Percentiles rank a stretch among this genome's conserved stretches.
These are phyloP conservation scores for Monosporascus sp. DNA, from an alignment of 2,329 filamentous ascomycete genomes.

Conservation along the genomic window DNA sequence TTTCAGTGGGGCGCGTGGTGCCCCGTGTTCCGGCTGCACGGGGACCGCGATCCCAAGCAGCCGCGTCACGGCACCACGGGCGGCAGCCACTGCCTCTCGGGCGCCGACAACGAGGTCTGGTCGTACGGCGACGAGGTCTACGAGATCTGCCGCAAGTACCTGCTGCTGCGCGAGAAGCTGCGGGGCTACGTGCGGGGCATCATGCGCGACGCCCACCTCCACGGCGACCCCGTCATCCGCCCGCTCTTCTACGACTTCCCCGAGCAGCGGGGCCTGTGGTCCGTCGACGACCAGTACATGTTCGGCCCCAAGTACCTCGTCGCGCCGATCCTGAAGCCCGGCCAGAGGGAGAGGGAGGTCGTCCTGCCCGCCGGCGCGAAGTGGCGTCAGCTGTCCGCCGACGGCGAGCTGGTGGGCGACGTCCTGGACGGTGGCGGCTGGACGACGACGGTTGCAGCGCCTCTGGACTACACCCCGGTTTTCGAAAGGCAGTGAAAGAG, in stretches of 20 bases:
- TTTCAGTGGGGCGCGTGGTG: constrained; percentile 66
- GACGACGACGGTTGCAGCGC: constrained; percentile 3
- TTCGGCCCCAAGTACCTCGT: constrained; percentile 55
- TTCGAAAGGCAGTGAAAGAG: constrained; percentile 5
- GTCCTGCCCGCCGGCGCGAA: constrained; percentile 6
- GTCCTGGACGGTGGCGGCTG: constrained; percentile 3
- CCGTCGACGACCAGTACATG: constrained; percentile 57
- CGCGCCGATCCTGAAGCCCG: constrained; percentile 48
- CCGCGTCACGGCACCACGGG: constrained; percentile 28
- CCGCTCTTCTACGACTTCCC: constrained; percentile 62
- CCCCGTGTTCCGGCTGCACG: constrained; percentile 62
- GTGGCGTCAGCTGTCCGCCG: constrained; percentile 7
- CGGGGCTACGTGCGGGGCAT: constrained; percentile 51
- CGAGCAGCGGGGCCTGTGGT: constrained; percentile 46
- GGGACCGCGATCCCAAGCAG: constrained; percentile 54
- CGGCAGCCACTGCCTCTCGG: constrained; percentile 38
- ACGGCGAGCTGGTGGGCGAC: constrained; percentile 6
- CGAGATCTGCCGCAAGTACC: constrained; percentile 53
- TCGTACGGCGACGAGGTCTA: constrained; percentile 57
- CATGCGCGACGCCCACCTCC: constrained; percentile 55
- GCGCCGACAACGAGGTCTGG: constrained; percentile 60
- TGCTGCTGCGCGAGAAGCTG: constrained; percentile 52
- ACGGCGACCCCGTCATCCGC: constrained; percentile 56
- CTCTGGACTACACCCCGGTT: constrained; percentile 14
- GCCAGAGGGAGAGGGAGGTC: constrained; percentile 22